These are phyloP conservation scores for Lasiosphaeria miniovina DNA, from an alignment of 495 filamentous ascomycete species.

Conservation along the genomic window DNA sequence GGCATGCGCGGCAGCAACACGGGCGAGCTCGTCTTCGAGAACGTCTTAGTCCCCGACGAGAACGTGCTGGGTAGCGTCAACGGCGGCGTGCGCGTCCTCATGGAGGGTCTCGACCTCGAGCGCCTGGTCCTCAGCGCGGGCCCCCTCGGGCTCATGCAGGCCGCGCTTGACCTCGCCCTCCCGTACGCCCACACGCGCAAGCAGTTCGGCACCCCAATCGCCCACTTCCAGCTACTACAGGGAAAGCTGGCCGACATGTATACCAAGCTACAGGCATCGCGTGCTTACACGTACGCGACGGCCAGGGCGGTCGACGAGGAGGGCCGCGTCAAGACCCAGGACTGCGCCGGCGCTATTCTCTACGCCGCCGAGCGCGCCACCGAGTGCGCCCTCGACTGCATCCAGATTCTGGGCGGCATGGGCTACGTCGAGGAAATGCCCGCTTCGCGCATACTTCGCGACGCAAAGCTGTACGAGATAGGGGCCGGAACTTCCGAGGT, in stretches of 20 bases:
- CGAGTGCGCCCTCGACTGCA: constrained; percentile 82
- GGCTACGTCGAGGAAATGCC: constrained; percentile 96
- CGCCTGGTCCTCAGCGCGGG: constrained; percentile 89
- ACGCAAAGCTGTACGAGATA: constrained; percentile 89
- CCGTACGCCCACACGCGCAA: constrained; percentile 87
- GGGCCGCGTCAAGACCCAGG: constrained; percentile 72
- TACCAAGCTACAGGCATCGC: constrained; percentile 79
- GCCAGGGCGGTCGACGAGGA: constrained; percentile 72
- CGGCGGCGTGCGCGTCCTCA: constrained; percentile 82
- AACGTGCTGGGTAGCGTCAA: constrained; percentile 80
- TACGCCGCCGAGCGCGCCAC: constrained; percentile 94
- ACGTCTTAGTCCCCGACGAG: constrained; percentile 82
- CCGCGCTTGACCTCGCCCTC: constrained; percentile 78
- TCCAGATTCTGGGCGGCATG: constrained; percentile 92
- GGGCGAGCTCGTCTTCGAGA: constrained; percentile 88
- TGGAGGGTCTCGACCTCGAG: constrained; percentile 95
- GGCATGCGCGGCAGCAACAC: constrained; percentile 98
- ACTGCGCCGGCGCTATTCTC: constrained; percentile 91
- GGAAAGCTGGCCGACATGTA: constrained; percentile 97
- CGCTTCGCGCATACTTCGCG: constrained; percentile 77
- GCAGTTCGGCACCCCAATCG: constrained; percentile 86
- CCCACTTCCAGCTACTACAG: constrained; percentile 90
- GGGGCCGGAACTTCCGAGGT: constrained; percentile 95
- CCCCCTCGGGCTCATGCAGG: constrained; percentile 93
- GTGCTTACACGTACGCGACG: constrained; percentile 75